Conservation (phyloP, 1,284 basidiomycete genomes). For the Pholiota adiposa region DNA sequence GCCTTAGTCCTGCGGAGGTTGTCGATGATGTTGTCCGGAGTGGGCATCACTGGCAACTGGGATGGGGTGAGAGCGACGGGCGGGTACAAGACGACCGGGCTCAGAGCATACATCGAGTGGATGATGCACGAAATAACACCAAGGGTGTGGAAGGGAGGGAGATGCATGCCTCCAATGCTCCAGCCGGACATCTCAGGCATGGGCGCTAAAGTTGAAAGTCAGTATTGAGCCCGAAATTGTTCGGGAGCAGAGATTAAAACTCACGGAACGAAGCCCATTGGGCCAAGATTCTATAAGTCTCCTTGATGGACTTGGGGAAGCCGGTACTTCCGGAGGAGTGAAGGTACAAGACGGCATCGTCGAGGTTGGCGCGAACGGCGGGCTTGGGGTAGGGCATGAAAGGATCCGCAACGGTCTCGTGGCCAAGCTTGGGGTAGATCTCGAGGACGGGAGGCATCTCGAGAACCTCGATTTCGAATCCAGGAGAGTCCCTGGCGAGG, state of each 20-base stretch:
- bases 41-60: constrained; percentile 29
- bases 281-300: constrained; percentile 22
- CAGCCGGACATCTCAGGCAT: constrained; percentile 21
- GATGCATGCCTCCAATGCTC: constrained; percentile 28
- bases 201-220: constrained; percentile 14
- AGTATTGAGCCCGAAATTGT: not conserved
- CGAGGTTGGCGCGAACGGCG: constrained; percentile 15
- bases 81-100: constrained; percentile 26
- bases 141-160: constrained; percentile 38
- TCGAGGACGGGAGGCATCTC: constrained; percentile 30
- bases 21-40: constrained; percentile 37
- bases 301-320: constrained; percentile 27
- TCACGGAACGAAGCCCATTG: constrained; percentile 33
- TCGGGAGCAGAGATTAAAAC: not conserved
- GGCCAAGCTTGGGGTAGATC: constrained; percentile 35
- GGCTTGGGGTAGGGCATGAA: constrained; percentile 27
- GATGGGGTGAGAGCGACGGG: constrained; percentile 17
- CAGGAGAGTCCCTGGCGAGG: constrained; percentile 15
- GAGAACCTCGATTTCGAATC: constrained; percentile 24
- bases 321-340: constrained; percentile 33
- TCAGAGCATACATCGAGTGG: constrained; percentile 27
- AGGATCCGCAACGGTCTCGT: constrained; percentile 24
- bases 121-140: constrained; percentile 32
- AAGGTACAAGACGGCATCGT: constrained; percentile 24
- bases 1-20: constrained; percentile 31